Conservation (phyloP, 257 asterid genomes). For the Paraleonurus japonicus region DNA sequence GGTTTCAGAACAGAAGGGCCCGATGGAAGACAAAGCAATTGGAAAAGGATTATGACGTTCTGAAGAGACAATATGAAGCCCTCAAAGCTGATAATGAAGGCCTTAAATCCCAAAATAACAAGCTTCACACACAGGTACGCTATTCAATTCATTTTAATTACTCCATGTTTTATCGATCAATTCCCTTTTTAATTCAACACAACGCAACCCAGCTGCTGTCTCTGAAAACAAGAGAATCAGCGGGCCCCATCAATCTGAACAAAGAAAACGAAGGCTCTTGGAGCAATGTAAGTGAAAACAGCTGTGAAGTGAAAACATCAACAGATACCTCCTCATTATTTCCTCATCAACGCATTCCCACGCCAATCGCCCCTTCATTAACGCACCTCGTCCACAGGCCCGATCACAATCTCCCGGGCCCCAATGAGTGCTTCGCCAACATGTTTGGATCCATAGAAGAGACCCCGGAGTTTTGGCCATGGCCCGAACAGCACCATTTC, state of each 20-base stretch:
- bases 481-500: slow-evolving; percentile 66
- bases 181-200: too few species aligned
- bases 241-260: slow-evolving; percentile 48
- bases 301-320: slow-evolving; percentile 52
- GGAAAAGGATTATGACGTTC: slow-evolving; percentile 73
- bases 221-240: slow-evolving; percentile 44
- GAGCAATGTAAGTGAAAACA: slow-evolving; percentile 77
- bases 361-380: slow-evolving; percentile 21
- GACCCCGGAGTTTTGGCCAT: slow-evolving; percentile 66
- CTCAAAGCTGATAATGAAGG: slow-evolving; percentile 67
- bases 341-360: slow-evolving; percentile 33
- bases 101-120: slow-evolving; percentile 68
- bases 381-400: slow-evolving; percentile 44
- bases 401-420: slow-evolving; percentile 34
- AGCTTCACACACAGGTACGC: slow-evolving; percentile 77
- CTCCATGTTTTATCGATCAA: too few species aligned
- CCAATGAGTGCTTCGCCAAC: slow-evolving; percentile 54
- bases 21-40: slow-evolving; percentile 84
- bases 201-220: too few species aligned
- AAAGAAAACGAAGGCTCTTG: slow-evolving; percentile 69
- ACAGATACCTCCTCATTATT: slow-evolving; percentile 35
- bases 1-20: slow-evolving; percentile 94
- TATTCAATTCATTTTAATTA: too few species aligned
- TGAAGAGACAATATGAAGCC: slow-evolving; percentile 63
- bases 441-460: slow-evolving; percentile 60